Conservation (phyloP, 306 rosid genomes). For the Quercus wislizeni region DNA sequence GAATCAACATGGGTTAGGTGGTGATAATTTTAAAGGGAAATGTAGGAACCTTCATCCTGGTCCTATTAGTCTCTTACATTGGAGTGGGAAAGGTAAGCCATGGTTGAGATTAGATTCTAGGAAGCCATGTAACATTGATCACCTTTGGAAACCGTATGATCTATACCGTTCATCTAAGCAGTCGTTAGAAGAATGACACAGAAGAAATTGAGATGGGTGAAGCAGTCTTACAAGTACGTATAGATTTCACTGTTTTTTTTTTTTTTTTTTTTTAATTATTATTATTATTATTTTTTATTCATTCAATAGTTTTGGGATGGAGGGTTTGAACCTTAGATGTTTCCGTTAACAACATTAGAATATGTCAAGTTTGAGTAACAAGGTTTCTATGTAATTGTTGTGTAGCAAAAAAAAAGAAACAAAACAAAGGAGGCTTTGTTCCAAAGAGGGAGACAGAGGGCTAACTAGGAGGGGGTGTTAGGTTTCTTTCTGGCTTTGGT, state of each 20-base stretch:
- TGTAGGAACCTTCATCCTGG: slow-evolving; percentile 66
- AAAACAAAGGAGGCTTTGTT: too few species aligned
- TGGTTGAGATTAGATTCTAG: slow-evolving; percentile 70
- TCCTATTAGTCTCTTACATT: slow-evolving; percentile 63
- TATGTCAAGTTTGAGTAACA: too few species aligned
- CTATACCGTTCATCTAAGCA: slow-evolving; percentile 51
- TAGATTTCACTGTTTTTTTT: neutral
- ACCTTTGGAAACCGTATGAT: slow-evolving; percentile 70
- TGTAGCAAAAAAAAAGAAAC: too few species aligned
- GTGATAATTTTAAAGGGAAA: slow-evolving; percentile 65
- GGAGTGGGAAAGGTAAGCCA: slow-evolving; percentile 84
- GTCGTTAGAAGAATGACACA: slow-evolving; percentile 46
- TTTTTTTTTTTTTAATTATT: too few species aligned
- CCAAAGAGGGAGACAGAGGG: too few species aligned
- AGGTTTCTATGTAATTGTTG: too few species aligned
- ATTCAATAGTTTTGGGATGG: too few species aligned
- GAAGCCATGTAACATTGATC: slow-evolving; percentile 54
- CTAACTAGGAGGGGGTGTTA: too few species aligned
- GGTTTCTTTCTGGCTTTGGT: too few species aligned
- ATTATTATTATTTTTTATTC: too few species aligned
- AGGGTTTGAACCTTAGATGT: too few species aligned
- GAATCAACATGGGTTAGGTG: slow-evolving; percentile 81
- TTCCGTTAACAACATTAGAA: too few species aligned
- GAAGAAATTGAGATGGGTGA: neutral
- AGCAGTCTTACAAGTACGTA: neutral